Base-by-base conservation (phyloP, 768 basidiomycete genomes). In the Fomitopsis pulvina region DNA sequence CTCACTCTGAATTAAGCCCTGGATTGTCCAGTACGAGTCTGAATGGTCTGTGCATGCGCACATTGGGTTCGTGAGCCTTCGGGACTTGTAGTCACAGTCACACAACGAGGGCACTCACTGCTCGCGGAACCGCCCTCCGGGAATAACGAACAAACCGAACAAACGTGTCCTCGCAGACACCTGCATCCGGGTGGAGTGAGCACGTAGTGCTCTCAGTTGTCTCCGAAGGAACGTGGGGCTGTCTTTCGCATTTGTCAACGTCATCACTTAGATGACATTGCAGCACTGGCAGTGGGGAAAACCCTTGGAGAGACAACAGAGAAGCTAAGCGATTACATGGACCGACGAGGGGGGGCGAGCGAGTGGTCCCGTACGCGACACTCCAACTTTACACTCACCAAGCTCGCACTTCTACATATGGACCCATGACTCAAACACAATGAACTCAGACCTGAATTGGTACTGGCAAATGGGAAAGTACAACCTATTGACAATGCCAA, bases 71-170 rank as follows among this genome's bases (percentile, higher is more conserved):
- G 40, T 9, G 40, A 21, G 40, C 40, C 9, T n/a, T 34, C n/a
- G 10, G 11, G 12, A 21, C 22, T 12, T 9, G 8, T 41, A 41
- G n/a, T n/a, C n/a, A n/a, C n/a, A n/a, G n/a, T n/a, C n/a, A n/a
- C n/a, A 22, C 48, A 25, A 27, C 53, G 41, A n/a, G 68, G 67
- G 73, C 81, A 69, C 73, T 74, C 89, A 92, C 61, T 87, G 86
- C 63, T 91, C 88, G 56, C 87, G 74, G 67, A 93, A 96, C 4
- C 93, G 79, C 39, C 77, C 77, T 60, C 93, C 93, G 5, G 94
- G 93, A 30, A 96, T 77, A 20, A 94, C 87, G 58, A 96, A 91
- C 0, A 87, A 96, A 71, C 2, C 92, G 92, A 54, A 96, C 92
- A 42, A 96, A 69, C 0, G 86, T 76, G 64, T 90, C 87, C 65